Evolutionary conservation across 805 yeast genomes (phyloP), one percentile per base, ranked within the genome.

Genomic region (Saturnispora ahearnii): DNA sequence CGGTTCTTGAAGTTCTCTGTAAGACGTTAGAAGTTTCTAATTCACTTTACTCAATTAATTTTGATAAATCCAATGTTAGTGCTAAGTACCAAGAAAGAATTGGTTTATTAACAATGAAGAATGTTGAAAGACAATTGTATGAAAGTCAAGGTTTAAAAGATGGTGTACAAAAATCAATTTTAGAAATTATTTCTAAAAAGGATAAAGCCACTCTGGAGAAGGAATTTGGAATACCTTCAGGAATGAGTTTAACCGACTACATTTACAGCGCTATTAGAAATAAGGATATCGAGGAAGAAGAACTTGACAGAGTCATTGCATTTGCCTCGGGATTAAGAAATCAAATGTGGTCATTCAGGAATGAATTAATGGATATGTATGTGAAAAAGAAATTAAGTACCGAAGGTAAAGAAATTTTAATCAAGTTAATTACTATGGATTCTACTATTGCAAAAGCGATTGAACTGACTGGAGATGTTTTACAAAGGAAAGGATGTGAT

Each of bases 71-170:
- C 21, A 65, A 72, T 21, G 73, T 86, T 55, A 82, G 90, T 11
- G 77, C 75, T 48, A 70, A 74, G 45, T 73, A 83, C 55, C 80
- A 78, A 58, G 85, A 88, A 40, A 77, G 81, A 58, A 77, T 89
- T 51, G 93, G 95, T 1, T 73, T 86, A 41, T 81, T 84, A 57
- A 77, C 93, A 44, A 82, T 90, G 82, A 77, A 84, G 58, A 90
- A 90, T 63, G 82, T 89, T 83, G 88, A 84, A 57, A 63, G 68
- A 22, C 71, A 74, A 47, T 66, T 82, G 49, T 52, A 53, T 47
- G 49, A 42, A 21, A 45, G 36, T 13, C 41, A 38, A 32, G 48
- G 49, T 29, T 44, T 45, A 22, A 24, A 42, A 28, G 31, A 47
- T 10, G 50, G 44, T 28, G 38, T 44, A 4, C 32, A 48, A n/a